Percentiles rank a stretch among this genome's conserved stretches.
These are phyloP conservation scores for Yamadazyma philogaea DNA, from an alignment of 805 yeast species.

Conservation along the genomic window DNA sequence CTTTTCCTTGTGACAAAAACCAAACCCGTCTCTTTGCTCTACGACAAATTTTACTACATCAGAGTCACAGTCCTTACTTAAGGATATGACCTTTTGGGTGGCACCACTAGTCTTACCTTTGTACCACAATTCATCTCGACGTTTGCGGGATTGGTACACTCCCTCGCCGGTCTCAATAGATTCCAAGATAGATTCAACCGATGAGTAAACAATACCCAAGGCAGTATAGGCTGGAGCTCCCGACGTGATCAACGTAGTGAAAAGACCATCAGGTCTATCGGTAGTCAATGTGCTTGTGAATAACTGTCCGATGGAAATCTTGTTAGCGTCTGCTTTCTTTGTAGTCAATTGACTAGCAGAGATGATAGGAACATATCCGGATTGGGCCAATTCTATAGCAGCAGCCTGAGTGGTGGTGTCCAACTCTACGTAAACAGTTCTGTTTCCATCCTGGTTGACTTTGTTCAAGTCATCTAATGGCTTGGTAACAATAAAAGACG, in stretches of 20 bases:
- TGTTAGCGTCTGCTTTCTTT: slow-evolving; percentile 15
- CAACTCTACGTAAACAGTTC: slow-evolving; percentile 24
- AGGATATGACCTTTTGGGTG: slow-evolving; percentile 66
- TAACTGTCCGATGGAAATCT: slow-evolving; percentile 40
- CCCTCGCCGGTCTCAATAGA: slow-evolving; percentile 82
- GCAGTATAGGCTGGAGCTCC: slow-evolving; percentile 52
- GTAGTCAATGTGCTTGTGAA: slow-evolving; percentile 57
- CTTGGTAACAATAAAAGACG: slow-evolving; percentile 20
- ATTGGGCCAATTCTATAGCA: slow-evolving; percentile 26
- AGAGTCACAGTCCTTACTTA: slow-evolving; percentile 86
- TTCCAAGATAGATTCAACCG: slow-evolving; percentile 72
- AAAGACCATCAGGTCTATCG: slow-evolving; percentile 85
- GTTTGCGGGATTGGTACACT: slow-evolving; percentile 87
- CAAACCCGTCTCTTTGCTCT: slow-evolving; percentile 71
- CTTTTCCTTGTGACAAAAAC: slow-evolving; percentile 88
- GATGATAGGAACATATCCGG: slow-evolving; percentile 33
- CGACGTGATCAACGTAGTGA: slow-evolving; percentile 76
- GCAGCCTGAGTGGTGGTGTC: slow-evolving; percentile 18
- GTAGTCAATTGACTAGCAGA: slow-evolving; percentile 25
- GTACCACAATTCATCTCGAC: slow-evolving; percentile 82
- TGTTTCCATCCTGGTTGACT: slow-evolving; percentile 26
- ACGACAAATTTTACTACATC: slow-evolving; percentile 89
- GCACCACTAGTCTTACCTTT: slow-evolving; percentile 98
- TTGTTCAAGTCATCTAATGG: slow-evolving; percentile 17
- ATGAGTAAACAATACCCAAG: slow-evolving; percentile 89